Evolutionary conservation across 106 monocot species (phyloP).

Genomic region (Dioscorea dumetorum): DNA sequence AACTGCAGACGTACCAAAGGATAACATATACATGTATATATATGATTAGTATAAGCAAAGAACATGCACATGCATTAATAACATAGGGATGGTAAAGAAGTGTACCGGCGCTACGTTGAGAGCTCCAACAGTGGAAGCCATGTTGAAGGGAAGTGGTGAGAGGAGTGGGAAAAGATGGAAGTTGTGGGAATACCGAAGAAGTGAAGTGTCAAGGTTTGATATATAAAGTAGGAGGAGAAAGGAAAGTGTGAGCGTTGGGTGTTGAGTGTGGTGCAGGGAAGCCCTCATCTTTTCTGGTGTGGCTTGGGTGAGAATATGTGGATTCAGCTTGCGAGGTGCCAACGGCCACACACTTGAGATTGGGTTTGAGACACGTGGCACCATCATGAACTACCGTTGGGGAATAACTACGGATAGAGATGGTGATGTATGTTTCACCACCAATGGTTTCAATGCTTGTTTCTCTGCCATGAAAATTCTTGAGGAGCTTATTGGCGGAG

Average conservation of each 20-base stretch:
- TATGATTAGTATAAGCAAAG: not conserved
- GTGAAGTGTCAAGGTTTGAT: not conserved
- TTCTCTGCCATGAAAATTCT: not conserved
- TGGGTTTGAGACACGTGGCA: constrained; percentile 21
- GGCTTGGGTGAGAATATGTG: constrained; percentile 5
- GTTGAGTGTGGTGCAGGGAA: not conserved
- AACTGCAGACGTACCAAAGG: constrained; percentile 25
- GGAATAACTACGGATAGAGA: not conserved
- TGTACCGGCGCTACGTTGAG: constrained; percentile 47
- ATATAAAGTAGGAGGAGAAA: not conserved
- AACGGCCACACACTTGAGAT: constrained; percentile 31
- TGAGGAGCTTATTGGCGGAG: too few relatives aligned
- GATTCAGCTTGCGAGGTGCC: not conserved
- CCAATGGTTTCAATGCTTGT: not conserved
- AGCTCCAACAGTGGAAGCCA: constrained; percentile 49
- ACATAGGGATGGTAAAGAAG: not conserved
- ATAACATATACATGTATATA: not conserved
- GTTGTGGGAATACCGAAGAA: not conserved
- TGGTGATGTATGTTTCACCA: not conserved
- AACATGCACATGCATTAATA: not conserved
- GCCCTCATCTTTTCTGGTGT: not conserved
- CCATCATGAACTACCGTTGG: not conserved
- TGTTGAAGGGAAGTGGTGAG: not conserved
- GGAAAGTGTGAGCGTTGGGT: too few relatives aligned
- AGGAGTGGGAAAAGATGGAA: not conserved